Percentiles rank a stretch among this genome's conserved stretches.
Evolutionary conservation across 2,329 filamentous ascomycete species (phyloP).

Genomic region (Aspergillus japonicus): DNA sequence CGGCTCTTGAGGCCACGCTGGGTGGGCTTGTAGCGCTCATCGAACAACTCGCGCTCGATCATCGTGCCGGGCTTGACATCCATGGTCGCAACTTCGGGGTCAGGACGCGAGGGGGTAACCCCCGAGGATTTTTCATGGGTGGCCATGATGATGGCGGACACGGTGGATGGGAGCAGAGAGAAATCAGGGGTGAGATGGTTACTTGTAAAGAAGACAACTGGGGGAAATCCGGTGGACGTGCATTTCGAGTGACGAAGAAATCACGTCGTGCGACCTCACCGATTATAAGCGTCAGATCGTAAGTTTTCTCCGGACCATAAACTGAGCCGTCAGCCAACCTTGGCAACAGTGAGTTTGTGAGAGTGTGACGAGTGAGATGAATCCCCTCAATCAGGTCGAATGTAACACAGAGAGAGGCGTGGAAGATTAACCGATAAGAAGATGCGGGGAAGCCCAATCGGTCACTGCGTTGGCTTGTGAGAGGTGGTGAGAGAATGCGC

Average conservation of each 20-base stretch:
- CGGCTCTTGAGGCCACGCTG: slow-evolving; percentile 44
- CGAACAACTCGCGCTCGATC: slow-evolving; percentile 41
- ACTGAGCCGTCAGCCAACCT: background rate
- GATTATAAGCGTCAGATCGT: slow-evolving; percentile 1
- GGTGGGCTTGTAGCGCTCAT: slow-evolving; percentile 41
- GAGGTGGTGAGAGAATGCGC: background rate
- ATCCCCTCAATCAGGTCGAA: background rate
- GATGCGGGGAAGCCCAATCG: slow-evolving; percentile 1
- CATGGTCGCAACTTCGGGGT: slow-evolving; percentile 10
- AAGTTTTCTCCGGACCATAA: background rate
- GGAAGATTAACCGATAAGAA: background rate
- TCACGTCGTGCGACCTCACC: background rate
- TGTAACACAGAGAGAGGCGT: too few relatives aligned
- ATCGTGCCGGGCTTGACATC: slow-evolving; percentile 26
- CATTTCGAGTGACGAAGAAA: background rate
- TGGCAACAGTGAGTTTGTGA: slow-evolving; percentile 1
- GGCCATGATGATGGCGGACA: slow-evolving; percentile 3
- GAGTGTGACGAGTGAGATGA: background rate
- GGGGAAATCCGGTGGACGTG: background rate
- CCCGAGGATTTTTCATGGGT: slow-evolving; percentile 10
- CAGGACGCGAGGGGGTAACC: slow-evolving; percentile 4
- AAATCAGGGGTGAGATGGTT: background rate
- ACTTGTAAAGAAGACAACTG: background rate
- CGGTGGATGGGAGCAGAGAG: background rate
- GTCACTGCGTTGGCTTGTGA: background rate